These are phyloP conservation scores for Candida silvicultrix DNA, from an alignment of 805 yeast species.

Conservation along the genomic window DNA sequence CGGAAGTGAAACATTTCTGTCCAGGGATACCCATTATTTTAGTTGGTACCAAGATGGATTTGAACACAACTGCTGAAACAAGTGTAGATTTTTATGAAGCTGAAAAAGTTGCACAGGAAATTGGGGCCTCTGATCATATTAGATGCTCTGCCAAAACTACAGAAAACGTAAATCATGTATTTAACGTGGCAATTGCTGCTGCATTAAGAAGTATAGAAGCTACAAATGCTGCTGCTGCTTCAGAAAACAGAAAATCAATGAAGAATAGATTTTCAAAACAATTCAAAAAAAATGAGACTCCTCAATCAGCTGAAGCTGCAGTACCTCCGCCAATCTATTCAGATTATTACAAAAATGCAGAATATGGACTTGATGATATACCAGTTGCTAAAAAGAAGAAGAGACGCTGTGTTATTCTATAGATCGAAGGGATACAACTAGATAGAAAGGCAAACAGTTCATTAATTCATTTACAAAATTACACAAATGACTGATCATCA, in stretches of 20 bases:
- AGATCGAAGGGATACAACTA: no score
- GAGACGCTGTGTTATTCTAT: slow-evolving; percentile 8
- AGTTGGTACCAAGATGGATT: slow-evolving; percentile 80
- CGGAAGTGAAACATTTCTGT: slow-evolving; percentile 80
- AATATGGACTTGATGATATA: background rate
- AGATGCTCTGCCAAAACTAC: slow-evolving; percentile 75
- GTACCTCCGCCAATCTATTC: background rate
- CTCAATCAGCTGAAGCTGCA: background rate
- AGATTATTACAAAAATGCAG: slow-evolving; percentile 13
- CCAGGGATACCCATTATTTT: slow-evolving; percentile 71
- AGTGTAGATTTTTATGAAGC: slow-evolving; percentile 35
- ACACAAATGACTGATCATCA: no score
- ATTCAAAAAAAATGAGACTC: slow-evolving; percentile 1
- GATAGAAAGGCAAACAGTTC: no score
- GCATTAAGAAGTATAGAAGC: slow-evolving; percentile 14
- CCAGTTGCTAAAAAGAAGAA: slow-evolving; percentile 2
- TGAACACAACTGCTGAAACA: slow-evolving; percentile 28
- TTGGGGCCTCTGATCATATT: slow-evolving; percentile 66
- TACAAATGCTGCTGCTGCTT: background rate
- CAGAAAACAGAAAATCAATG: slow-evolving; percentile 5
- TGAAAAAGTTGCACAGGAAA: slow-evolving; percentile 41
- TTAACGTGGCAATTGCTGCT: slow-evolving; percentile 45
- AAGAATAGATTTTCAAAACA: slow-evolving; percentile 2
- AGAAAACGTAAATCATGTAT: slow-evolving; percentile 61
- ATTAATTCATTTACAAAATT: no score